Base-by-base conservation (phyloP, 2,329 filamentous ascomycete species). In the Claviceps sp. region DNA sequence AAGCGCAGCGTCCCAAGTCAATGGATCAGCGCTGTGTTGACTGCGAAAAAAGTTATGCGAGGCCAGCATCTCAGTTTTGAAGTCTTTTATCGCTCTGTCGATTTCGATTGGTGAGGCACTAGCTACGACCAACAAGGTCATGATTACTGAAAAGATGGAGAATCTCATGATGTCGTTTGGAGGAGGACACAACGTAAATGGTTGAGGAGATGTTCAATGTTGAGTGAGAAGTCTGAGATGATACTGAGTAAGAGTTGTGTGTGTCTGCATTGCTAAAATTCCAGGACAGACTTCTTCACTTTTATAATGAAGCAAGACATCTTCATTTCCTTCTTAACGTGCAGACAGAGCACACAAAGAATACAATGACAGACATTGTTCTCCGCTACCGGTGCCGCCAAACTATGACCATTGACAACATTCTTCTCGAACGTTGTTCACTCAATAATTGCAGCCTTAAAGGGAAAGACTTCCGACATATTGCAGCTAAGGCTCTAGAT, bases 11-110 rank as follows among this genome's bases (percentile, higher is more conserved):
- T 44, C 40, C 50, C 50, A 52, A 2, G 13, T 17, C 8, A 52
- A 19, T 7, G 44, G 24, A 14, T 22, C 13, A 5, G 50, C 50
- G n/a, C 26, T 10, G 26, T 52, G 50, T 46, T 52, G 50, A 17
- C 16, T 5, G 22, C 50, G 50, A 17, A 48, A 52, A 39, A 34
- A 48, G 19, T 48, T 48, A 3, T 52, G 50, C 1, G 50, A 42
- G 11, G 22, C 38, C n/a, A 52, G 10, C 50, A 52, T 52, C n/a
- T 52, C 37, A 2, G n/a, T 11, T 16, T 52, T 7, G n/a, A 52
- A 48, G n/a, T 50, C 26, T 1, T 10, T 17, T 2, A n/a, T 7
- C 13, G 44, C 26, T 47, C 44, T 17, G 14, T 13, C 3, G 8
- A 17, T 38, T 5, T 13, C 1, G 8, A 17, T 38, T 5, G 45